Percentiles rank a stretch among this genome's conserved stretches.
Evolutionary conservation across 176 grass and related monocot genomes (phyloP).

Genomic region (Avena eriantha): DNA sequence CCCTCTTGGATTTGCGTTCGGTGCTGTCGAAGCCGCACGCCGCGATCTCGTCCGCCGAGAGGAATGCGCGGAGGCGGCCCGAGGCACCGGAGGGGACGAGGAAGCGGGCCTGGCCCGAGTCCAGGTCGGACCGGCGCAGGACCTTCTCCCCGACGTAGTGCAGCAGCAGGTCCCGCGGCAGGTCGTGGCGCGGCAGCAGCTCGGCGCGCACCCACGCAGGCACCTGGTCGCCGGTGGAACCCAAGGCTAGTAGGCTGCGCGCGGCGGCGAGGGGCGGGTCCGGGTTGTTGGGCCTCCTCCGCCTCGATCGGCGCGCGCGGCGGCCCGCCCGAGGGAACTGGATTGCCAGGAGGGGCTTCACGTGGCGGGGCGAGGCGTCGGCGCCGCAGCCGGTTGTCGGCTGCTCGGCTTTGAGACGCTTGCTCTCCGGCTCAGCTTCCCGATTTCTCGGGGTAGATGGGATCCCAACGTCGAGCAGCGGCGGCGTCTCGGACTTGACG

Average conservation of each 20-base stretch:
- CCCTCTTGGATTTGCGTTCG: not conserved
- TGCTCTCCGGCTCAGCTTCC: not conserved
- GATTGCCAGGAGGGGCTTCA: not conserved
- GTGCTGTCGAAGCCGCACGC: slow-evolving; percentile 3
- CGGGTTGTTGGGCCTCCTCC: not conserved
- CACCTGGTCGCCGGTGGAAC: not conserved
- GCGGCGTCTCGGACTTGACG: not conserved
- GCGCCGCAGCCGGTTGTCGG: not conserved
- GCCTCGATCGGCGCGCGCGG: not conserved
- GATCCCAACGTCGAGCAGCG: not conserved
- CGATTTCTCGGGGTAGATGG: not conserved
- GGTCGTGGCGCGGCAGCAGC: not conserved
- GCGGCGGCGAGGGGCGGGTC: not conserved
- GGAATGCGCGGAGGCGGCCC: not conserved
- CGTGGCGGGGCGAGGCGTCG: not conserved
- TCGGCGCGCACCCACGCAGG: slow-evolving; percentile 23
- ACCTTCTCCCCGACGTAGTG: slow-evolving; percentile 30
- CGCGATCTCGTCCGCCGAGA: not conserved
- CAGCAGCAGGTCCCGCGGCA: not conserved
- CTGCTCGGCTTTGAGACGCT: not conserved
- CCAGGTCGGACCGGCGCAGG: not conserved
- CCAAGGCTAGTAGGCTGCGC: not conserved
- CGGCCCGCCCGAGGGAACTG: not conserved
- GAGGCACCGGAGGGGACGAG: not conserved
- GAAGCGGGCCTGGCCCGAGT: slow-evolving; percentile 4